Evolutionary conservation across 1,284 basidiomycete species (phyloP).

Genomic region (Malassezia psittaci): DNA sequence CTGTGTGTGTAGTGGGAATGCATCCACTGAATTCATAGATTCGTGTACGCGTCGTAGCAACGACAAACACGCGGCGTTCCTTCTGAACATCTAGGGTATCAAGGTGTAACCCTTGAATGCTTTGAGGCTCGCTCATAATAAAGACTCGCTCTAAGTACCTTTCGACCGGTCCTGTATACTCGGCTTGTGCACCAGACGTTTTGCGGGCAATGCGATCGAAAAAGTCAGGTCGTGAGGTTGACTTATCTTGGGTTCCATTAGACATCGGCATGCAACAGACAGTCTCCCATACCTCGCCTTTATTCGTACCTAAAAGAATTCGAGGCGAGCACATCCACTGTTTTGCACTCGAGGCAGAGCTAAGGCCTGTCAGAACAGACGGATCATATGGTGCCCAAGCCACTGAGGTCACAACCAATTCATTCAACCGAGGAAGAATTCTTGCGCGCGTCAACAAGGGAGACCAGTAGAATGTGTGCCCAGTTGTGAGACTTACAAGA

Average conservation of each 20-base stretch:
- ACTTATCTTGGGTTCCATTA: slow-evolving; percentile 3
- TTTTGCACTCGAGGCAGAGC: slow-evolving; percentile 1
- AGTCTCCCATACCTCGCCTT: slow-evolving; percentile 49
- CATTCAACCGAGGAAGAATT: slow-evolving; percentile 57
- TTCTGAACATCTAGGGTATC: slow-evolving; percentile 14
- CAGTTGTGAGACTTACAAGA: slow-evolving; percentile 70
- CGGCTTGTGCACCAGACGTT: slow-evolving; percentile 27
- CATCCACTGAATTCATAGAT: slow-evolving; percentile 80
- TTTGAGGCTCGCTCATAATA: slow-evolving; percentile 33
- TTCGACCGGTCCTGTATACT: slow-evolving; percentile 19
- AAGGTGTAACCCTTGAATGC: slow-evolving; percentile 29
- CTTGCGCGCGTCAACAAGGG: slow-evolving; percentile 37
- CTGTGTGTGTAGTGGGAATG: slow-evolving; percentile 52
- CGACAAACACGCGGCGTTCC: slow-evolving; percentile 50
- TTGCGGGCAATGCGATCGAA: slow-evolving; percentile 42
- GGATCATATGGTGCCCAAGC: slow-evolving; percentile 61
- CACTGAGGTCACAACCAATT: slow-evolving; percentile 72
- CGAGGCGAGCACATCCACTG: slow-evolving; percentile 56
- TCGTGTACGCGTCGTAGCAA: slow-evolving; percentile 74
- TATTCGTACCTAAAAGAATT: slow-evolving; percentile 69
- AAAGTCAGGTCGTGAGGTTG: slow-evolving; percentile 24
- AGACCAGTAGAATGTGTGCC: slow-evolving; percentile 77
- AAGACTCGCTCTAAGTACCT: slow-evolving; percentile 29
- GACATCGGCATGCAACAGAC: slow-evolving; percentile 58
- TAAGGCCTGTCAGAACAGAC: background rate